Percentiles rank a stretch among this genome's conserved stretches.
Conservation (phyloP, 2,329 filamentous ascomycete genomes). For the Aspergillus calidoustus region DNA sequence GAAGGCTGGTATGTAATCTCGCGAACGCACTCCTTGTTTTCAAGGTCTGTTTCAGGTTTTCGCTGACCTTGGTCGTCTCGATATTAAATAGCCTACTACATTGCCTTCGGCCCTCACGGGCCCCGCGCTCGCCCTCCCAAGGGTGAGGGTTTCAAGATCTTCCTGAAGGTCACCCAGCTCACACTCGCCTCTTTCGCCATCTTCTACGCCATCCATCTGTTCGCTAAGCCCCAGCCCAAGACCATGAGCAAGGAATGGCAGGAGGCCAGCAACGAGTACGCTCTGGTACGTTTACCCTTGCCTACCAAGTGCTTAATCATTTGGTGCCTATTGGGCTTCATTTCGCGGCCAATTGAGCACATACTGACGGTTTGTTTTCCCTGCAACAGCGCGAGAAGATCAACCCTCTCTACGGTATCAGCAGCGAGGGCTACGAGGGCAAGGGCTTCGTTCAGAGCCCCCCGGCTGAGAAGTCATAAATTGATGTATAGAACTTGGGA, state of each 20-base stretch:
- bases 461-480: conserved; percentile 45
- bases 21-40: neutral
- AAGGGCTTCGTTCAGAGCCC: conserved; percentile 75
- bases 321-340: neutral
- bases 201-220: conserved; percentile 73
- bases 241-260: conserved; percentile 99
- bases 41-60: conserved; percentile 21
- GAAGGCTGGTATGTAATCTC: conserved; percentile 81
- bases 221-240: conserved; percentile 73
- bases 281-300: conserved; percentile 69
- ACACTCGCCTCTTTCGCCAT: conserved; percentile 68
- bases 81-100: conserved; percentile 82
- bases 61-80: conserved; percentile 29
- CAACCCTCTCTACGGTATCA: conserved; percentile 84
- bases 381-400: conserved; percentile 72
- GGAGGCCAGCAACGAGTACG: conserved; percentile 90
- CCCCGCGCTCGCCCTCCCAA: conserved; percentile 82
- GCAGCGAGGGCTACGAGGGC: conserved; percentile 77
- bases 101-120: conserved; percentile 95
- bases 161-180: conserved; percentile 72
- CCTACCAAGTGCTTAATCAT: neutral
- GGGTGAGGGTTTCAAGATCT: conserved; percentile 80
- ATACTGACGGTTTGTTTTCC: conserved; percentile 24
- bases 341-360: conserved; percentile 19
- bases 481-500: conserved; percentile 26